phyloP scores from a whole-genome alignment of 1,139 yeast species.

The Hemisphaericaspora subhashii region DNA sequence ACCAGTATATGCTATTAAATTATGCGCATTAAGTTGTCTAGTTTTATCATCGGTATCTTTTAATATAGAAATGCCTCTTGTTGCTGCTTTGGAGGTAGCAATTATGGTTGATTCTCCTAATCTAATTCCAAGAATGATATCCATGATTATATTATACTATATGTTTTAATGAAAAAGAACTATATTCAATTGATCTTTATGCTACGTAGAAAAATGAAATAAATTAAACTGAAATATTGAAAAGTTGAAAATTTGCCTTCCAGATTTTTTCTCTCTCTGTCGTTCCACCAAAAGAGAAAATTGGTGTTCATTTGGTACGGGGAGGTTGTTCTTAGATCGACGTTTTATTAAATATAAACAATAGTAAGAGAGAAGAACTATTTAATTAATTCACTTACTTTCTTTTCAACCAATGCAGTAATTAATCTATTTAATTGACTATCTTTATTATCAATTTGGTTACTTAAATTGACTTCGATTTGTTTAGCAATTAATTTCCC shows the following conservation, averaged over 20 bases:
- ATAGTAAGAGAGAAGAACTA: not conserved
- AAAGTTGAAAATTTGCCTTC: conserved; percentile 3
- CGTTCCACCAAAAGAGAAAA: not conserved
- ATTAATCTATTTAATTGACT: conserved; percentile 45
- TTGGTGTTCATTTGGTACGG: not conserved
- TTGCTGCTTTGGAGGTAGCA: conserved; percentile 92
- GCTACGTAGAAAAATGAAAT: not conserved
- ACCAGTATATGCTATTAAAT: conserved; percentile 88
- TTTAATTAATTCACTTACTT: conserved; percentile 26
- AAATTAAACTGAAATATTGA: not conserved
- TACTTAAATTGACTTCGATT: conserved; percentile 55
- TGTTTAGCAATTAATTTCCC: conserved; percentile 92
- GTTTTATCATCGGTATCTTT: conserved; percentile 91
- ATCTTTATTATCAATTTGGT: conserved; percentile 50
- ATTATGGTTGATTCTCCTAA: conserved; percentile 78
- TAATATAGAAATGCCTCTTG: conserved; percentile 89
- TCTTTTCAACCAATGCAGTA: conserved; percentile 51
- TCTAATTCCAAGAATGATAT: conserved; percentile 82
- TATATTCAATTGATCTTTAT: conserved; percentile 1
- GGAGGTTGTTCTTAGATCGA: no score
- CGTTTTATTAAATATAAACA: not conserved
- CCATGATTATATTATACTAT: conserved; percentile 53
- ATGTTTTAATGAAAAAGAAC: not conserved
- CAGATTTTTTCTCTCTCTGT: not conserved
- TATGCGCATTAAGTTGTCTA: conserved; percentile 68